Evolutionary conservation across 2,329 filamentous ascomycete species (phyloP).

Genomic region (Alternaria longipes): DNA sequence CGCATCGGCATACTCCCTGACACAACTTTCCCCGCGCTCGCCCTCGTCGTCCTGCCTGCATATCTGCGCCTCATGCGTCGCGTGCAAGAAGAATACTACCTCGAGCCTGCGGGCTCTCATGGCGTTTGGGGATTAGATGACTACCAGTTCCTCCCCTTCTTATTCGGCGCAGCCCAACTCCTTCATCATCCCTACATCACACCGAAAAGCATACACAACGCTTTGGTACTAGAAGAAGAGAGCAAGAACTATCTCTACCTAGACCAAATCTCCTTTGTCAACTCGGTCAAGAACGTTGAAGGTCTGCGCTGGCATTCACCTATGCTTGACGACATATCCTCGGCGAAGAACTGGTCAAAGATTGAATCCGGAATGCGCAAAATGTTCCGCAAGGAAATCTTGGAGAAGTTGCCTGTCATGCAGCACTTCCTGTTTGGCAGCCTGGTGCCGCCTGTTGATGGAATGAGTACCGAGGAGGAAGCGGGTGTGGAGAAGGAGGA

Average conservation of each 20-base stretch:
- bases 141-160: constrained; percentile 63
- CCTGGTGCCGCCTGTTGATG: constrained; percentile 79
- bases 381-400: constrained; percentile 94
- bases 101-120: constrained; percentile 75
- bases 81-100: constrained; percentile 91
- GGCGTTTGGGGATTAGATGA: constrained; percentile 64
- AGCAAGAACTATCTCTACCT: constrained; percentile 86
- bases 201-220: constrained; percentile 77
- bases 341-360: constrained; percentile 88
- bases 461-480: constrained; percentile 75
- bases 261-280: constrained; percentile 91
- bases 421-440: constrained; percentile 97
- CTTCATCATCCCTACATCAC: constrained; percentile 72
- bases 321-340: constrained; percentile 97
- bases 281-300: constrained; percentile 94
- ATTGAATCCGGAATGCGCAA: constrained; percentile 94
- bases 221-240: constrained; percentile 86
- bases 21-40: constrained; percentile 75
- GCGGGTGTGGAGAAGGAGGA: constrained; percentile 56
- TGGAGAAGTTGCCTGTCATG: constrained; percentile 96
- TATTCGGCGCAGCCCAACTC: constrained; percentile 60
- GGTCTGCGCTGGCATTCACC: constrained; percentile 95
- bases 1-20: constrained; percentile 73
- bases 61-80: constrained; percentile 89
- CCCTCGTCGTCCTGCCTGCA: constrained; percentile 79